Base-by-base conservation (phyloP, 2,329 filamentous ascomycete species). In the Aspergillus fijiensis region DNA sequence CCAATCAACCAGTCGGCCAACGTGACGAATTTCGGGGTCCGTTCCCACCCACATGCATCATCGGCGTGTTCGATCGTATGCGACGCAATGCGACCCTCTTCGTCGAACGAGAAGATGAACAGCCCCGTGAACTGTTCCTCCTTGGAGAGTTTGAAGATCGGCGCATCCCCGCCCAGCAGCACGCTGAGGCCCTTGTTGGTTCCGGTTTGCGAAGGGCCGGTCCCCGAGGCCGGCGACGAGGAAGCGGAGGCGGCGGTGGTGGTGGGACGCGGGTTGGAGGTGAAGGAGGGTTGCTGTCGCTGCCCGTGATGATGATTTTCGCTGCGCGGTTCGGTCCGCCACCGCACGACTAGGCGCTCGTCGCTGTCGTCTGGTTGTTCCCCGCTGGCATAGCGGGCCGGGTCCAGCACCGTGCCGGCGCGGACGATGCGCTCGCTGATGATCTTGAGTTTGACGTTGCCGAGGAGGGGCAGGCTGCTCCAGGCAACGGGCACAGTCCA, bases 401-500 rank as follows among this genome's bases (percentile, higher is more conserved):
- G 69, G 3, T 76, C 72, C 55, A 71, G 68, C 10, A 77, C 70
- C 16, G 72, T 72, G 12, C 77, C 74, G 58, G 81, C 85, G 39
- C 86, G 85, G n/a, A 83, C 86, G 85, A 99, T 95, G 67, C 94
- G 90, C 80, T 96, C 93, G 12, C 91, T 94, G 19, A 96, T 77
- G 55, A 99, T 95, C 68, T 91, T 87, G 11, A 99, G 84, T 67
- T 87, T 88, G 49, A 97, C 91, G 70, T 96, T 96, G 66, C 94
- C 93, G 33, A 97, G 85, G 21, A 98, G 86, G 2, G 95, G 95
- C 1, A 99, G 84, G 29, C 91, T 87, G 70, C 96, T 96, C 95
- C 95, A 99, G 31, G 93, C 94, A 55, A 99, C 89, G 0, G 95
- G 95, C 0, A 93, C 92, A 0, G 95, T 97, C 93, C 93, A 98